Conservation (phyloP, 2,329 filamentous ascomycete genomes). For the Cladosporium austrohemisphaericum region DNA sequence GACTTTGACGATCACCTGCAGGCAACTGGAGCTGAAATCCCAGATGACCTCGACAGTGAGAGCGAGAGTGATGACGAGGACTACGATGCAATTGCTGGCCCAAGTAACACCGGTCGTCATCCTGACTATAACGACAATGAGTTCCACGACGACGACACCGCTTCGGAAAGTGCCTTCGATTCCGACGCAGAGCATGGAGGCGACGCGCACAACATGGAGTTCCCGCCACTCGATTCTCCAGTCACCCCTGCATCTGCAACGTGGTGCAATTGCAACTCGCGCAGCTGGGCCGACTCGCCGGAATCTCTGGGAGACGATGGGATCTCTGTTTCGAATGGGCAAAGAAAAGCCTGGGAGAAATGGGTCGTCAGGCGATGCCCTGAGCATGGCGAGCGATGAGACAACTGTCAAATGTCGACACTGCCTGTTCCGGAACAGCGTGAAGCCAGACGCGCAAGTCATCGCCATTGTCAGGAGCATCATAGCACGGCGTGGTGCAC, state of each 20-base stretch:
- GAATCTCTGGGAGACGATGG: constrained; percentile 50
- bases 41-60: constrained; percentile 44
- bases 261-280: constrained; percentile 45
- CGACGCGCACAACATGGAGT: constrained; percentile 42
- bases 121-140: constrained; percentile 20
- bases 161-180: constrained; percentile 22
- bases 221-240: constrained; percentile 41
- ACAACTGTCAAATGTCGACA: no score
- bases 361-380: constrained; percentile 51
- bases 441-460: no score
- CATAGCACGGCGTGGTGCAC: no score
- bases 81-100: constrained; percentile 20
- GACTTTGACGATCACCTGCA: constrained; percentile 45
- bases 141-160: constrained; percentile 1
- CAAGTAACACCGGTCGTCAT: constrained; percentile 11
- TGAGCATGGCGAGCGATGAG: constrained; percentile 34
- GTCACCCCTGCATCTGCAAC: constrained; percentile 45
- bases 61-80: constrained; percentile 38
- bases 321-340: constrained; percentile 42
- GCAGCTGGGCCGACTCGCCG: constrained; percentile 36
- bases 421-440: background rate
- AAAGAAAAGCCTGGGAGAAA: constrained; percentile 54
- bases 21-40: constrained; percentile 45
- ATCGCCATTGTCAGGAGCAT: background rate
- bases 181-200: constrained; percentile 38